Base-by-base conservation (phyloP, 176 grass and related monocot genomes). In the Tillandsia leiboldiana region DNA sequence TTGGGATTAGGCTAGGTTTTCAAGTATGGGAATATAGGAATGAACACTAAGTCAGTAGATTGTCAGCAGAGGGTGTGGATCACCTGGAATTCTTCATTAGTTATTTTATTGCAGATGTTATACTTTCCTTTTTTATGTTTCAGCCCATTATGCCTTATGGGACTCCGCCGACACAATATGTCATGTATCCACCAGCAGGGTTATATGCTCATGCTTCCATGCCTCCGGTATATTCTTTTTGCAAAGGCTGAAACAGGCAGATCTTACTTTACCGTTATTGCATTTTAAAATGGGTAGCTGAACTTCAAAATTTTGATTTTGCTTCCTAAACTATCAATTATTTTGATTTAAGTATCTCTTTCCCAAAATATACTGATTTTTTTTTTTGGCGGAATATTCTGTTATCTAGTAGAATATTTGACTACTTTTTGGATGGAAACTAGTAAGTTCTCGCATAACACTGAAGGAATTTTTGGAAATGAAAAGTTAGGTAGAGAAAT, bases 121-220 rank as follows among this genome's bases (percentile, higher is more conserved):
- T 84, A 15, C 69, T 66, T 73, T 69, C 17, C 50, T 67, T 70
- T 70, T 53, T 12, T 54, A 70, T 70, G 75, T 66, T 75, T 72
- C 85, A 93, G 94, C 84, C 75, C 75, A 81, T 99, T 77, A 90
- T 99, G 50, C 84, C 90, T 9, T 96, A 89, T 89, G 92, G 88
- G 51, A 91, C 85, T 70, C 77, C 79, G 11, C 75, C 84, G 9
- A 73, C 82, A 23, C 84, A 86, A 72, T 99, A 88, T 84, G 74
- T 93, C 72, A 93, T 90, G 84, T 99, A 99, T 79, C 87, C 94
- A 74, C 90, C 90, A 78, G 83, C 86, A 72, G 87, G 88, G 74
- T 85, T 99, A 67, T 99, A 99, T 88, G 82, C 90, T 83, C 94
- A 93, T 70, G 84, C 90, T 67, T 87, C 94, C 51, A 86, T 99